Evolutionary conservation across 257 asterid species (phyloP).

Genomic region (Buddleja alternifolia): DNA sequence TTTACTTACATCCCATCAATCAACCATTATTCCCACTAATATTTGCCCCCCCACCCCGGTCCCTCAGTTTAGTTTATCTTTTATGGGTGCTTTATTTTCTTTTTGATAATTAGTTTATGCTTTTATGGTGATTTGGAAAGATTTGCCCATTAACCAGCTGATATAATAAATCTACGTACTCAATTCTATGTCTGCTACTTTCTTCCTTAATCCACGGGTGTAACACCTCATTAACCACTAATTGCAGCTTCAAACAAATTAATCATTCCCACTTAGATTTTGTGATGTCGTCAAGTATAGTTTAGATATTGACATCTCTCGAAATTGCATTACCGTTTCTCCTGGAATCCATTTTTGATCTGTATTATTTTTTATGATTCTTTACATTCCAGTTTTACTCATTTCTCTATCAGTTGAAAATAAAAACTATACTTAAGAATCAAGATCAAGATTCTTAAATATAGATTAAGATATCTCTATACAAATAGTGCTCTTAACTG

Average conservation of each 20-base stretch:
- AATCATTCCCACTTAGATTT: slow-evolving; percentile 39
- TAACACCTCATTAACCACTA: slow-evolving; percentile 52
- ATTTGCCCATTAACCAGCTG: slow-evolving; percentile 33
- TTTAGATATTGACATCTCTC: slow-evolving; percentile 49
- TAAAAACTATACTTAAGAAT: too few relatives aligned
- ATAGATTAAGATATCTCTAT: slow-evolving; percentile 16
- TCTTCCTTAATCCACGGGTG: slow-evolving; percentile 32
- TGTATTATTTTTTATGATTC: too few relatives aligned
- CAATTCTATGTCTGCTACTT: slow-evolving; percentile 42
- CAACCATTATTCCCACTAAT: slow-evolving; percentile 45
- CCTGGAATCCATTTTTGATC: slow-evolving; percentile 15
- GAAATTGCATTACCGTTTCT: slow-evolving; percentile 5
- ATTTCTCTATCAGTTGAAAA: slow-evolving; percentile 7
- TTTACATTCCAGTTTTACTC: background rate
- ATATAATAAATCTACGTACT: too few relatives aligned
- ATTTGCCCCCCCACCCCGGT: too few relatives aligned
- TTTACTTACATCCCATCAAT: slow-evolving; percentile 60
- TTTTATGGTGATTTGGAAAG: slow-evolving; percentile 28
- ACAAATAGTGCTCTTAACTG: background rate
- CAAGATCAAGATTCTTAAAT: background rate
- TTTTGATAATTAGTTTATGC: too few relatives aligned
- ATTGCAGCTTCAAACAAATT: slow-evolving; percentile 18
- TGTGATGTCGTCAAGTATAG: slow-evolving; percentile 65
- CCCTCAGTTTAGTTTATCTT: slow-evolving; percentile 28
- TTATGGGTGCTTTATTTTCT: too few relatives aligned